Conservation (phyloP, 495 filamentous ascomycete genomes). For the Neurospora discreta region DNA sequence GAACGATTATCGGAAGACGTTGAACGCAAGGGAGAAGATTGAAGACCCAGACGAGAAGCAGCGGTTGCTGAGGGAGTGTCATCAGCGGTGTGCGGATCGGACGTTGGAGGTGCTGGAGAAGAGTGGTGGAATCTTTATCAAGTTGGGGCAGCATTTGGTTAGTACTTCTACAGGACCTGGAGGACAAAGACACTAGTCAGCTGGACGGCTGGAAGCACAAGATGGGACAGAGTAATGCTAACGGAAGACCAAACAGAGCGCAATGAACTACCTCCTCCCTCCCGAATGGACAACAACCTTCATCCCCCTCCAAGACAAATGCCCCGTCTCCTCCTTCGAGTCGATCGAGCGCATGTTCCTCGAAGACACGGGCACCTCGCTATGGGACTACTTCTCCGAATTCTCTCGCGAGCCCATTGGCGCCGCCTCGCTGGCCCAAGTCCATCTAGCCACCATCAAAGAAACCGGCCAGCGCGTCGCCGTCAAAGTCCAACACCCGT, state of each 20-base stretch:
- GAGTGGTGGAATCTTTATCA: conserved; percentile 97
- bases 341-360: conserved; percentile 80
- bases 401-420: conserved; percentile 77
- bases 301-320: conserved; percentile 90
- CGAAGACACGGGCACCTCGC: conserved; percentile 66
- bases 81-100: conserved; percentile 79
- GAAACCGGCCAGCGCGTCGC: conserved; percentile 85
- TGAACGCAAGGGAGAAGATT: conserved; percentile 52
- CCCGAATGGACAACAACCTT: conserved; percentile 94
- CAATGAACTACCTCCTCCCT: conserved; percentile 92
- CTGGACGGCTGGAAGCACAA: too few species aligned
- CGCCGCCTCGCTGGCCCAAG: conserved; percentile 88
- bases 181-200: too few species aligned
- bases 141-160: conserved; percentile 87
- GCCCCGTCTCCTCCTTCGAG: conserved; percentile 83
- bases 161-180: background rate
- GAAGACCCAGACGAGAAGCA: conserved; percentile 47
- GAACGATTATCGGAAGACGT: conserved; percentile 82
- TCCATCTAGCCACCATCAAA: conserved; percentile 79
- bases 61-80: conserved; percentile 66
- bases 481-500: conserved; percentile 94
- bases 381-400: conserved; percentile 71
- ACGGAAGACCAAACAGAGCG: conserved; percentile 41
- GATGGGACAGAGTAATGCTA: conserved; percentile 2
- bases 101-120: conserved; percentile 80